Percentiles rank a stretch among this genome's conserved stretches.
phyloP scores from a whole-genome alignment of 768 basidiomycete species.

The Hemileccinum impolitum region DNA sequence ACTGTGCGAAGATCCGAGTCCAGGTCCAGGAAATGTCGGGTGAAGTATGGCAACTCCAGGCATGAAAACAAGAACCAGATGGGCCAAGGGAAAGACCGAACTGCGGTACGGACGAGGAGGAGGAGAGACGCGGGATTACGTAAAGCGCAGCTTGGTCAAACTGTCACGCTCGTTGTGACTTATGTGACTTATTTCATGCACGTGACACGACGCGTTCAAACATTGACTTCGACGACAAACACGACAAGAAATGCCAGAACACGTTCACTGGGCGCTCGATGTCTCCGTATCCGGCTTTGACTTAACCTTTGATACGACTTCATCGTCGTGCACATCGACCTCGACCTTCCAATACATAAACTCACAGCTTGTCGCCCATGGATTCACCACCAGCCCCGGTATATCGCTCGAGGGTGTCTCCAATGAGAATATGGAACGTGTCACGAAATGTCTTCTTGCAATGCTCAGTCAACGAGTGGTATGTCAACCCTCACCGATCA shows the following conservation, averaged over 20 bases:
- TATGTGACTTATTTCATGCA: constrained; percentile 15
- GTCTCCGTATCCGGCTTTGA: constrained; percentile 41
- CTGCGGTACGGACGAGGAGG: constrained; percentile 13
- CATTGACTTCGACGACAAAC: constrained; percentile 11
- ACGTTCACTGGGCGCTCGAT: constrained; percentile 52
- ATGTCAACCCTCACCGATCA: constrained; percentile 28
- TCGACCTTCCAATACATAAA: constrained; percentile 79
- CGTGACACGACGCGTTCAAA: constrained; percentile 31
- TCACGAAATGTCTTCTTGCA: constrained; percentile 71
- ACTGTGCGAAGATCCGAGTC: constrained; percentile 31
- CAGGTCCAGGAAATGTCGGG: constrained; percentile 33
- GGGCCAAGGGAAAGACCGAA: constrained; percentile 11
- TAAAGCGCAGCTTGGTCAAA: constrained; percentile 22
- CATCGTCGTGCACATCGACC: constrained; percentile 44
- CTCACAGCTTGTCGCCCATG: constrained; percentile 78
- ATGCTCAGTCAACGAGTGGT: constrained; percentile 79
- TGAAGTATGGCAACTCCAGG: constrained; percentile 41
- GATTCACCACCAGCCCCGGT: constrained; percentile 62
- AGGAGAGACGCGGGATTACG: constrained; percentile 18
- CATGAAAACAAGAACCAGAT: constrained; percentile 30
- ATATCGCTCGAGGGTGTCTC: constrained; percentile 65
- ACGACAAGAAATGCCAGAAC: constrained; percentile 37
- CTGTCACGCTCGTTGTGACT: constrained; percentile 11
- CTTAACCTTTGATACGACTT: constrained; percentile 44
- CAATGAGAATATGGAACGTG: constrained; percentile 48